Percentiles rank a stretch among this genome's conserved stretches.
Evolutionary conservation across 164 flowering plant genomes (phyloP).

Genomic region (Vitis riparia): DNA sequence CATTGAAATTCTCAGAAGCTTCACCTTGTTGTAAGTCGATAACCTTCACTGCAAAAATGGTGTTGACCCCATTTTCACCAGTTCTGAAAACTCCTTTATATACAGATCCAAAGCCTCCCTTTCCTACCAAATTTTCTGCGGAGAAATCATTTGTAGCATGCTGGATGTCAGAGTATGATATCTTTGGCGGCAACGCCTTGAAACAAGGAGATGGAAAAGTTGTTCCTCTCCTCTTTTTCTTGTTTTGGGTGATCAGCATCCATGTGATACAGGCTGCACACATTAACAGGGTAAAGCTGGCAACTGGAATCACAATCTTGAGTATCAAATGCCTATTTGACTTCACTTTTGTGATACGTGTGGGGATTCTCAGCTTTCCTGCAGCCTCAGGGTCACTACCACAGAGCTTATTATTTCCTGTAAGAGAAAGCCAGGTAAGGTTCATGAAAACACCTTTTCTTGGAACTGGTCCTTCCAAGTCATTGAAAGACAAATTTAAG

Average conservation of each 20-base stretch:
- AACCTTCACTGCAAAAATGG: conserved; percentile 8
- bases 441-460: not conserved
- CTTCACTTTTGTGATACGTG: too few relatives aligned
- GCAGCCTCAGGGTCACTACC: too few relatives aligned
- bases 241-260: not conserved
- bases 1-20: conserved; percentile 5
- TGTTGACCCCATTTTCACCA: not conserved
- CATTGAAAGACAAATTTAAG: conserved; percentile 11
- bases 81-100: conserved; percentile 6
- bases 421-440: conserved; percentile 1
- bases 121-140: conserved; percentile 9
- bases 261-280: too few relatives aligned
- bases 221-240: not conserved
- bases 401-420: conserved; percentile 9
- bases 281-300: too few relatives aligned
- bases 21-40: conserved; percentile 13
- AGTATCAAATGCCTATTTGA: too few relatives aligned
- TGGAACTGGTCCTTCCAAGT: conserved; percentile 11
- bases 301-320: too few relatives aligned
- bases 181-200: not conserved
- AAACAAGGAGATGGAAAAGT: not conserved
- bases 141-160: conserved; percentile 4
- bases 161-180: conserved; percentile 4
- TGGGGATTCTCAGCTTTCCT: too few relatives aligned
- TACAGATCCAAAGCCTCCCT: conserved; percentile 11